Percentiles rank a stretch among this genome's conserved stretches.
These are phyloP conservation scores for Tritrichomonas foetus DNA, from an alignment of 208 protist species.

Conservation along the genomic window DNA sequence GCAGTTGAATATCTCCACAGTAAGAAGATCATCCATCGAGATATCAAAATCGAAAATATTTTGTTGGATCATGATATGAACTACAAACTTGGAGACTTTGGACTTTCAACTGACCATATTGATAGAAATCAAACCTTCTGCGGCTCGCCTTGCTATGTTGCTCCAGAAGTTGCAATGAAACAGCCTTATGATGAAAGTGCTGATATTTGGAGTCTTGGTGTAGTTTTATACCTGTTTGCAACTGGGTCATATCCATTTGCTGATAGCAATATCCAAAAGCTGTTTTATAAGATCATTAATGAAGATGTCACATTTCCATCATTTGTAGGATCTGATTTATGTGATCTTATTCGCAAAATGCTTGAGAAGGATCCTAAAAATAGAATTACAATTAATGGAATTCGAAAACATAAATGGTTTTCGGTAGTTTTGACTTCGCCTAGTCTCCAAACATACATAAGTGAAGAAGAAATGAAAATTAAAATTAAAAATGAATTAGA, in stretches of 20 bases:
- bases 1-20: no score
- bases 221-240: conserved; percentile 57
- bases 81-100: no score
- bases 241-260: background rate
- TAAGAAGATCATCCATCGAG: no score
- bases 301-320: background rate
- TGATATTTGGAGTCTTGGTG: conserved; percentile 68
- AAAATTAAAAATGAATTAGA: no score
- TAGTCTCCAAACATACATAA: no score
- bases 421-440: no score
- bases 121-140: no score
- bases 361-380: background rate
- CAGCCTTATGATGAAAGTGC: conserved; percentile 62
- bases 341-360: background rate
- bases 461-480: no score
- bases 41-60: no score
- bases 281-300: background rate
- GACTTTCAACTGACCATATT: no score
- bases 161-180: conserved; percentile 63
- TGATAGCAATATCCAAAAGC: background rate
- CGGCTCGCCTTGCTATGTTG: conserved; percentile 58
- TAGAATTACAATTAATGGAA: background rate
- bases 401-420: background rate
- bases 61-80: no score
- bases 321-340: background rate